phyloP scores from a whole-genome alignment of 306 rosid species.

The Castanea sativa region DNA sequence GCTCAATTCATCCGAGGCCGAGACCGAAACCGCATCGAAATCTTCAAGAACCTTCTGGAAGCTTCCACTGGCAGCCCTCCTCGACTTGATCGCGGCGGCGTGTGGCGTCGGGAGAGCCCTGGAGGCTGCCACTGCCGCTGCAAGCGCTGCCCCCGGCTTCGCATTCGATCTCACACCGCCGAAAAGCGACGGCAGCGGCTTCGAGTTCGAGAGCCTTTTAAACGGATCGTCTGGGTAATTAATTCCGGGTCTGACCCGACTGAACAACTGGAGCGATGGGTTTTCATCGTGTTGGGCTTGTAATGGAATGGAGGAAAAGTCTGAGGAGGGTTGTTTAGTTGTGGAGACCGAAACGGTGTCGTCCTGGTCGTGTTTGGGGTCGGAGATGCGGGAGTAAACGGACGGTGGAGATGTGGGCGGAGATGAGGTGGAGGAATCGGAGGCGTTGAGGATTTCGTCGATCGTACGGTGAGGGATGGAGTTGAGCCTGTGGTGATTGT shows the following conservation, averaged over 20 bases:
- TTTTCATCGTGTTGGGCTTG: conserved; percentile 17
- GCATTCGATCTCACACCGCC: conserved; percentile 69
- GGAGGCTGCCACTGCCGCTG: conserved; percentile 90
- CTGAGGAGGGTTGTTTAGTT: conserved; percentile 10
- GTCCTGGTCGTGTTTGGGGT: conserved; percentile 8
- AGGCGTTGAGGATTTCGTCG: conserved; percentile 88
- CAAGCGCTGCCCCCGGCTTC: conserved; percentile 93
- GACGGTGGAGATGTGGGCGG: conserved; percentile 36
- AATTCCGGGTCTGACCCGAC: conserved; percentile 36
- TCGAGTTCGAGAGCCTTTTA: conserved; percentile 29
- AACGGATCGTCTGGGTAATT: conserved; percentile 43
- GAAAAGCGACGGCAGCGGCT: conserved; percentile 64
- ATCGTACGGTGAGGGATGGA: conserved; percentile 62
- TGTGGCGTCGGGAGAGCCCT: conserved; percentile 84
- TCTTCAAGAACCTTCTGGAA: conserved; percentile 23
- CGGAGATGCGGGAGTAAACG: conserved; percentile 11
- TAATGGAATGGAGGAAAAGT: conserved; percentile 3
- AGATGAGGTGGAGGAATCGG: conserved; percentile 59
- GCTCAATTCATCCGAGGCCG: conserved; percentile 18
- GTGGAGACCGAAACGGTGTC: conserved; percentile 16
- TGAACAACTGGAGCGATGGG: conserved; percentile 13
- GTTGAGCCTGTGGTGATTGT: neutral
- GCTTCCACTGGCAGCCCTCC: conserved; percentile 45
- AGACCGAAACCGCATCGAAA: neutral
- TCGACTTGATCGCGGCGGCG: conserved; percentile 79